Conservation (phyloP, 257 asterid genomes). For the Solanum habrochaites region DNA sequence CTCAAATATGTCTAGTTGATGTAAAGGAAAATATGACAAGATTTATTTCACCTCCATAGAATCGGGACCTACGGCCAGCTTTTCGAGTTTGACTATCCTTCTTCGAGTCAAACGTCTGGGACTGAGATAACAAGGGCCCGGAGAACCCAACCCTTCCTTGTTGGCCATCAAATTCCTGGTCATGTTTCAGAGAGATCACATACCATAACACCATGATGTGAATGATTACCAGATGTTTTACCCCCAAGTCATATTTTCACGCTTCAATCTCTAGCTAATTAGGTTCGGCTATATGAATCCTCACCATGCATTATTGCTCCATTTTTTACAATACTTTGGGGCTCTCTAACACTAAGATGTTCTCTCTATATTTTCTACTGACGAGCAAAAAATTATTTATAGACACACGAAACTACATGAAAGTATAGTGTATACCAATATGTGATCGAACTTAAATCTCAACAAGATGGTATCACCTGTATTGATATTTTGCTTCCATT, state of each 20-base stretch:
- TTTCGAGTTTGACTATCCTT: conserved; percentile 25
- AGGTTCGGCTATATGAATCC: not conserved
- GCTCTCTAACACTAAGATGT: not conserved
- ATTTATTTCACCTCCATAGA: conserved; percentile 37
- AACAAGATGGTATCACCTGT: not conserved
- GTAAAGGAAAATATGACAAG: not conserved
- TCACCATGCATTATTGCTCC: not conserved
- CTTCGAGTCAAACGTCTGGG: conserved; percentile 12
- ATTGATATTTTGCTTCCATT: not conserved
- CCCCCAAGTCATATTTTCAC: not conserved
- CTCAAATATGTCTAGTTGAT: not conserved
- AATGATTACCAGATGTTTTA: not conserved
- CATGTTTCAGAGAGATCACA: not conserved
- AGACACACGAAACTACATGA: not conserved
- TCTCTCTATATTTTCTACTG: not conserved
- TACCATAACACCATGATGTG: not conserved
- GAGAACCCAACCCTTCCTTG: conserved; percentile 37
- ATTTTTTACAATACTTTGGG: not conserved
- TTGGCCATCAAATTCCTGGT: conserved; percentile 32
- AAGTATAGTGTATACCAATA: not conserved
- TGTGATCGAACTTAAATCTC: not conserved
- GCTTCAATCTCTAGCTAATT: not conserved
- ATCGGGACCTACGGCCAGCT: conserved; percentile 47
- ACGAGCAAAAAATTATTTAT: not conserved
- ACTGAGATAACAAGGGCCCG: conserved; percentile 35